Conservation (phyloP, 192 early-diverging fungal genomes). For the Coemansia reversa region DNA sequence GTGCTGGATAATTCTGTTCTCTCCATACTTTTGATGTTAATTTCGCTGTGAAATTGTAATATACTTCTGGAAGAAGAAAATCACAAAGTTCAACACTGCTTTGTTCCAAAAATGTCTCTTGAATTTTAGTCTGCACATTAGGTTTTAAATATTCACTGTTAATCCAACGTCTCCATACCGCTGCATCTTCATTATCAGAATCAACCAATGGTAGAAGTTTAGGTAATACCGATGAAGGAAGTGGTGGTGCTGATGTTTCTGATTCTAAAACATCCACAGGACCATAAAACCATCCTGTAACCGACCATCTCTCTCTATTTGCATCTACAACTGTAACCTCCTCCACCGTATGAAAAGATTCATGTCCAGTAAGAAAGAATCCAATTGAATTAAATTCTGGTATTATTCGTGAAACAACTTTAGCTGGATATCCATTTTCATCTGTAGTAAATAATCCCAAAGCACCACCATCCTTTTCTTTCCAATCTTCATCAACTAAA, state of each 20-base stretch:
- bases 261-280: constrained; percentile 16
- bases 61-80: constrained; percentile 26
- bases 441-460: constrained; percentile 64
- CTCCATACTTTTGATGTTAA: constrained; percentile 29
- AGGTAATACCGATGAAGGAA: constrained; percentile 18
- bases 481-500: constrained; percentile 66
- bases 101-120: constrained; percentile 48
- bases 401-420: constrained; percentile 44
- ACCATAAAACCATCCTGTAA: constrained; percentile 70
- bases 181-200: background rate
- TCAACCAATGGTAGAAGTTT: background rate
- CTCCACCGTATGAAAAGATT: constrained; percentile 61
- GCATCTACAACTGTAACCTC: constrained; percentile 55
- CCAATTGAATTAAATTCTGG: constrained; percentile 61
- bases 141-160: constrained; percentile 53
- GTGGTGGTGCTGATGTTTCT: background rate
- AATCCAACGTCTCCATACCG: constrained; percentile 39
- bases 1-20: constrained; percentile 44
- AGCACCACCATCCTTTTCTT: constrained; percentile 61
- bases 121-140: constrained; percentile 33
- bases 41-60: background rate
- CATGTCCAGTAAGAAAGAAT: constrained; percentile 60
- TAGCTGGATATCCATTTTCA: constrained; percentile 47
- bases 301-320: constrained; percentile 56
- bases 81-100: constrained; percentile 45